A percentile compares a stretch with the other conserved stretches of the same genome.
These are phyloP conservation scores for Coemansia sp. DNA, from an alignment of 192 early-diverging fungal genomes.

Conservation along the genomic window DNA sequence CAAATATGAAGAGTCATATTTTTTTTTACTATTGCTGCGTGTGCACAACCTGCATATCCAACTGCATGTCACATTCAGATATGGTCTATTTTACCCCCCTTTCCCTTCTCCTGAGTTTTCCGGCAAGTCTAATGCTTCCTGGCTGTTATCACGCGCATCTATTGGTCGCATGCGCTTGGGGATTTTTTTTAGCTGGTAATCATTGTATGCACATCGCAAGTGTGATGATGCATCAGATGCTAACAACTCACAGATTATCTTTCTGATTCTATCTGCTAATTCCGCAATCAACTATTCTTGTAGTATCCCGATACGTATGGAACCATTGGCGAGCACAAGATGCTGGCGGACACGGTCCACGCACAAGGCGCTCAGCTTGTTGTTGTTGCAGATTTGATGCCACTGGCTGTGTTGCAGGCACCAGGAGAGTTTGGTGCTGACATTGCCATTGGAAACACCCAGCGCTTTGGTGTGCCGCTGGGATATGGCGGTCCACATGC, in stretches of 20 bases:
- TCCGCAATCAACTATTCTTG: background rate
- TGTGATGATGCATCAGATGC: background rate
- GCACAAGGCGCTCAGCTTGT: constrained; percentile 80
- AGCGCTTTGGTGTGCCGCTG: constrained; percentile 98
- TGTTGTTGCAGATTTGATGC: constrained; percentile 90
- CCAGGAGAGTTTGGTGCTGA: constrained; percentile 97
- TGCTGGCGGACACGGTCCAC: constrained; percentile 77
- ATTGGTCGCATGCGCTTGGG: background rate
- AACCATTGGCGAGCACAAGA: constrained; percentile 77
- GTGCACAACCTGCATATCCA: constrained; percentile 1
- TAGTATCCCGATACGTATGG: constrained; percentile 96
- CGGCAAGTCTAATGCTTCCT: background rate
- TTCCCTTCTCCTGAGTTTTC: background rate
- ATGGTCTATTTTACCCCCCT: background rate
- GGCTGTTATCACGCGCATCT: background rate
- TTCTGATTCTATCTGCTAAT: constrained; percentile 4
- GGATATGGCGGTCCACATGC: constrained; percentile 99
- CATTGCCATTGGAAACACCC: constrained; percentile 96
- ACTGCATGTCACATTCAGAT: background rate
- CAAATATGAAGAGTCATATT: background rate
- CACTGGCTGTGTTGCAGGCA: constrained; percentile 84
- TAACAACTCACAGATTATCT: background rate
- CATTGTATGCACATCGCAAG: constrained; percentile 15
- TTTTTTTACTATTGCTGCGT: constrained; percentile 4
- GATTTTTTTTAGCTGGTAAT: background rate